Evolutionary conservation across 2,329 filamentous ascomycete genomes (phyloP).

Genomic region (Rutstroemia sp.): DNA sequence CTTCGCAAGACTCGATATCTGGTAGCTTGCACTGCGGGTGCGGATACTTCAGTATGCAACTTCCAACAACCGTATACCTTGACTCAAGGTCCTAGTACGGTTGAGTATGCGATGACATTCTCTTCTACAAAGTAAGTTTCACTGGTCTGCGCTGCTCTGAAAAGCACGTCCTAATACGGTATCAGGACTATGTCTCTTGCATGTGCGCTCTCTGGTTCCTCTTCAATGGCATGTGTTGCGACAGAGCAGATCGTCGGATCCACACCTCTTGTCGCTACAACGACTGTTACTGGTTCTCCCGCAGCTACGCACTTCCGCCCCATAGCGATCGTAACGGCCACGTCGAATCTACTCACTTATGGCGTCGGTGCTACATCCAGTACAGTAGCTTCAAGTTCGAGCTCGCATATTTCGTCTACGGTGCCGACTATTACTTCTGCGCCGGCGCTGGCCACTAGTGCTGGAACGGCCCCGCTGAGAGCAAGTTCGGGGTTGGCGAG

Average conservation of each 20-base stretch:
- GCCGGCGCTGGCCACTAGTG: neutral
- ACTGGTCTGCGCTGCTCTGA: too few species aligned
- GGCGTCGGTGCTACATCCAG: neutral
- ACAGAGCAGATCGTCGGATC: slow-evolving; percentile 1
- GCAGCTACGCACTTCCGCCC: slow-evolving; percentile 12
- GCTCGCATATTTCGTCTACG: neutral
- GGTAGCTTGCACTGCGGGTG: slow-evolving; percentile 11
- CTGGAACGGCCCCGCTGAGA: neutral
- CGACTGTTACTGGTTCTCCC: slow-evolving; percentile 6
- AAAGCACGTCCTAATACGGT: neutral
- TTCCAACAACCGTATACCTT: slow-evolving; percentile 18
- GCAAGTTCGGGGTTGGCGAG: neutral
- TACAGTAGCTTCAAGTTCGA: neutral
- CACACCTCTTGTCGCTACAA: neutral
- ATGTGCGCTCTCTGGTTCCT: neutral
- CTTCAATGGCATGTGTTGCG: slow-evolving; percentile 3
- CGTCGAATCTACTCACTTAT: slow-evolving; percentile 11
- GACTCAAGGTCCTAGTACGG: slow-evolving; percentile 14
- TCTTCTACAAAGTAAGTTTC: slow-evolving; percentile 3
- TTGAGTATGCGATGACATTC: slow-evolving; percentile 12
- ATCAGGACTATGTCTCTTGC: neutral
- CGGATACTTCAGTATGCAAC: slow-evolving; percentile 9
- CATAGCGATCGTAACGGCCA: slow-evolving; percentile 9
- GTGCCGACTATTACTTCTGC: neutral
- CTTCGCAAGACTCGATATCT: slow-evolving; percentile 10